These are phyloP conservation scores for Mucor indicus DNA, from an alignment of 371 early-diverging fungal species.

Conservation along the genomic window DNA sequence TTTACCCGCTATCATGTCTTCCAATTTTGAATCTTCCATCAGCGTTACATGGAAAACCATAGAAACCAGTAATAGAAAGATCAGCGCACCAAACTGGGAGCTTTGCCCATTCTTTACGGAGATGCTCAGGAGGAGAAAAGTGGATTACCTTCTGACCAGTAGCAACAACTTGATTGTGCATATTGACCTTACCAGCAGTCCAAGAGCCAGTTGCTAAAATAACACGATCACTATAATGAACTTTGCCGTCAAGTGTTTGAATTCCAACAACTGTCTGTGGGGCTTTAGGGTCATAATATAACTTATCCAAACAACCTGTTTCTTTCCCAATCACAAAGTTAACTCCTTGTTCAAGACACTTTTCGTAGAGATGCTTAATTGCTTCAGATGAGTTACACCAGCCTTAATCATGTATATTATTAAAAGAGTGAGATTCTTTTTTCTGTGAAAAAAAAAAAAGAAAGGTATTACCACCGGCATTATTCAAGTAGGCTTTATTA, in stretches of 20 bases:
- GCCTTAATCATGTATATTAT: conserved; percentile 16
- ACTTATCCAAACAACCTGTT: conserved; percentile 12
- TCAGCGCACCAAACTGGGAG: conserved; percentile 59
- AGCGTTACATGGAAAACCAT: conserved; percentile 44
- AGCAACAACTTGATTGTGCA: conserved; percentile 37
- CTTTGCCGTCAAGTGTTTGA: conserved; percentile 37
- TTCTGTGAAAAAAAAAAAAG: no score
- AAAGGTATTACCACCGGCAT: conserved; percentile 32
- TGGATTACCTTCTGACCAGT: conserved; percentile 57
- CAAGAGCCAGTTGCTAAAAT: conserved; percentile 57
- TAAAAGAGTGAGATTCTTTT: no score
- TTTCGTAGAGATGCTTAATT: conserved; percentile 29
- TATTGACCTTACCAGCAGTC: conserved; percentile 47
- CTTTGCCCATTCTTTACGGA: conserved; percentile 12
- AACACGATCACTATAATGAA: conserved; percentile 39
- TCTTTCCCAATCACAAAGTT: conserved; percentile 31
- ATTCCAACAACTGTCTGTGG: conserved; percentile 37
- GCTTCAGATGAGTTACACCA: conserved; percentile 44
- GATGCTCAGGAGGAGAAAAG: conserved; percentile 23
- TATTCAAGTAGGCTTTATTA: conserved; percentile 36
- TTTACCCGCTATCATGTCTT: conserved; percentile 42
- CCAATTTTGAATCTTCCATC: conserved; percentile 44
- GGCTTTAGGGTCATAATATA: conserved; percentile 12
- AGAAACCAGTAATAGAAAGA: conserved; percentile 38
- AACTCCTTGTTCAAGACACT: conserved; percentile 34